Conservation (phyloP, 352 stramenopile species). For the Globisporangium nunn region DNA sequence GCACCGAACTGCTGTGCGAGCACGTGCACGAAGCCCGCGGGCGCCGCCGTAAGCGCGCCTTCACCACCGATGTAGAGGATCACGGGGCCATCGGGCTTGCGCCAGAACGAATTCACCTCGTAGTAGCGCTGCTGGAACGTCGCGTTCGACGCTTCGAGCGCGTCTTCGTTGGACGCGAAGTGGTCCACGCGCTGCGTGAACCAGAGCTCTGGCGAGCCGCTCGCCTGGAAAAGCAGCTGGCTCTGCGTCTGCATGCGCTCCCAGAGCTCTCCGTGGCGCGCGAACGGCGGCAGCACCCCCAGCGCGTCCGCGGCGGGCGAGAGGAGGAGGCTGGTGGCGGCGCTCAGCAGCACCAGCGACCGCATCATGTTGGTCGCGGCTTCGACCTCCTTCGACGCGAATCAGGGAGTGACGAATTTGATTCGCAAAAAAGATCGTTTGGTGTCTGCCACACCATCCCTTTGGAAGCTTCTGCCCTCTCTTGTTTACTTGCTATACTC, state of each 20-base stretch:
- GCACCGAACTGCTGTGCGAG: conserved; percentile 69
- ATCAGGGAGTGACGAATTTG: no score
- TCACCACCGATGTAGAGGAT: conserved; percentile 86
- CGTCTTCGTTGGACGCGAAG: conserved; percentile 14
- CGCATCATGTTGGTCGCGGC: background rate
- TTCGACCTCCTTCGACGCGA: no score
- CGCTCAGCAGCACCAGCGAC: background rate
- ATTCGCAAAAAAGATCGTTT: no score
- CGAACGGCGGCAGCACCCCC: conserved; percentile 28
- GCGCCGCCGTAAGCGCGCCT: conserved; percentile 49
- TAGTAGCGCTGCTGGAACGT: conserved; percentile 80
- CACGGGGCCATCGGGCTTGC: conserved; percentile 40
- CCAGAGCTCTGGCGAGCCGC: conserved; percentile 32
- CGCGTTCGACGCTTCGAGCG: conserved; percentile 5
- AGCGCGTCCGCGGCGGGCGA: background rate
- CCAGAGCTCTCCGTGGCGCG: conserved; percentile 45
- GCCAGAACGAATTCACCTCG: conserved; percentile 59
- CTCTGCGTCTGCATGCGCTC: conserved; percentile 42
- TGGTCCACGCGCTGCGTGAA: conserved; percentile 70
- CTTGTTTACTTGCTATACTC: no score
- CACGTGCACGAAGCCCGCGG: conserved; percentile 58
- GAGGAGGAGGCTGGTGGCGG: background rate
- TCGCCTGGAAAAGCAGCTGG: conserved; percentile 27
- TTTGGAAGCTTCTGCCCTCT: no score
- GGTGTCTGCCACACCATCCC: no score